A percentile compares a stretch with the other conserved stretches of the same genome.
phyloP scores from a whole-genome alignment of 441 rosid species.

The Populus hybrid region DNA sequence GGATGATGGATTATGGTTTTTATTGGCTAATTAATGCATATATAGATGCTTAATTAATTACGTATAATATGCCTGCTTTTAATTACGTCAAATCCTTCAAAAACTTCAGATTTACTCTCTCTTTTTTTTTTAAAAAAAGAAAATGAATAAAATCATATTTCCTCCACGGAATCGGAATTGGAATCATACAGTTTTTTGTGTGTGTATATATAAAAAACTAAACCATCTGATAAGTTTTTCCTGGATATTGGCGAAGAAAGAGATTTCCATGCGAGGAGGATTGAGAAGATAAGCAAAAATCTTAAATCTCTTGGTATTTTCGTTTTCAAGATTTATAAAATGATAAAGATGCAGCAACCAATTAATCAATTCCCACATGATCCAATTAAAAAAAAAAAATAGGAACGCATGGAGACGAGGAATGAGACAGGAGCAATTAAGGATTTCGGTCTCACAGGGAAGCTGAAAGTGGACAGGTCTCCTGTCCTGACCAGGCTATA shows the following conservation, averaged over 20 bases:
- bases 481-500: constrained; percentile 25
- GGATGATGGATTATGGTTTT: no score
- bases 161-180: background rate
- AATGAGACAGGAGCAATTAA: background rate
- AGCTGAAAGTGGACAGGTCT: constrained; percentile 29
- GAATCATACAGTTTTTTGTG: background rate
- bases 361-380: background rate
- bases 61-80: background rate
- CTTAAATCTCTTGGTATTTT: background rate
- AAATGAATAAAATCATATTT: background rate
- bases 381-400: background rate
- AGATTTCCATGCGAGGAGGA: background rate
- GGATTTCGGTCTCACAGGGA: constrained; percentile 34
- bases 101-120: background rate
- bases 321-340: no score
- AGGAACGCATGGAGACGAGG: background rate
- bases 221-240: background rate
- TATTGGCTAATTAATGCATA: background rate
- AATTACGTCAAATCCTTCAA: background rate
- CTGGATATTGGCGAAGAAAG: background rate
- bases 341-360: background rate
- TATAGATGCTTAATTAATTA: background rate
- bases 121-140: background rate
- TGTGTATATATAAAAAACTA: no score
- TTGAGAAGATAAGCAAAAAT: background rate